A percentile compares a stretch with the other conserved stretches of the same genome.
These are phyloP conservation scores for Tricholoma furcatifolium DNA, from an alignment of 768 basidiomycete species.

Conservation along the genomic window DNA sequence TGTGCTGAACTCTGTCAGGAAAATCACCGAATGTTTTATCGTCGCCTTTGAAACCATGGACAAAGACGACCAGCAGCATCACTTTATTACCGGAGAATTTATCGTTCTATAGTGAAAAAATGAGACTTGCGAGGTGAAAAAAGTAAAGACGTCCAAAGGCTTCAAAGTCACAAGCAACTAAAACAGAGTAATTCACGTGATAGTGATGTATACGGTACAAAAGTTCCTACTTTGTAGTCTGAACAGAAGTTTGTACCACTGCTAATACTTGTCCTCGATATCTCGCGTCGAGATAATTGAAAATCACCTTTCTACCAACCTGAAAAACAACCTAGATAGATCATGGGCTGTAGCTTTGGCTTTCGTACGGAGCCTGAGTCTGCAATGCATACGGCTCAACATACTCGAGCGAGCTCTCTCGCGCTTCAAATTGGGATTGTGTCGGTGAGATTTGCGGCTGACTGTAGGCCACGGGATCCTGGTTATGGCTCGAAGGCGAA, in stretches of 20 bases:
- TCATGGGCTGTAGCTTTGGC: constrained; percentile 39
- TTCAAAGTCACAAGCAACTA: not conserved
- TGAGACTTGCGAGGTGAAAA: not conserved
- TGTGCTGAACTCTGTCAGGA: constrained; percentile 75
- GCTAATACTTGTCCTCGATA: too few relatives aligned
- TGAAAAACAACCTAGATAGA: not conserved
- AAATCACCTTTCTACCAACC: not conserved
- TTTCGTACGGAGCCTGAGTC: constrained; percentile 55
- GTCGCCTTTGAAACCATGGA: constrained; percentile 69
- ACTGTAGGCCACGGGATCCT: not conserved
- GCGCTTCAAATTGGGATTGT: constrained; percentile 20
- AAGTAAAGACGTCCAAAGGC: not conserved
- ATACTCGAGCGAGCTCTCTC: constrained; percentile 20
- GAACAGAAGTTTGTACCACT: too few relatives aligned
- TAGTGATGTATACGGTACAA: not conserved
- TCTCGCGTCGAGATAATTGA: not conserved
- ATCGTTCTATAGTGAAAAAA: not conserved
- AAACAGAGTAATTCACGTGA: constrained; percentile 2
- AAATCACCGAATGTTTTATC: constrained; percentile 78
- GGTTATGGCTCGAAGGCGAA: constrained; percentile 9
- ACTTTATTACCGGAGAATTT: constrained; percentile 27
- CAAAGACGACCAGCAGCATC: constrained; percentile 69
- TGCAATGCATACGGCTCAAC: constrained; percentile 37
- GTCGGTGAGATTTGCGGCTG: constrained; percentile 12
- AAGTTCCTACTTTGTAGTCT: not conserved